Percentiles rank a stretch among this genome's conserved stretches.
phyloP scores from a whole-genome alignment of 1,284 basidiomycete species.

The Fomitopsis palustris region DNA sequence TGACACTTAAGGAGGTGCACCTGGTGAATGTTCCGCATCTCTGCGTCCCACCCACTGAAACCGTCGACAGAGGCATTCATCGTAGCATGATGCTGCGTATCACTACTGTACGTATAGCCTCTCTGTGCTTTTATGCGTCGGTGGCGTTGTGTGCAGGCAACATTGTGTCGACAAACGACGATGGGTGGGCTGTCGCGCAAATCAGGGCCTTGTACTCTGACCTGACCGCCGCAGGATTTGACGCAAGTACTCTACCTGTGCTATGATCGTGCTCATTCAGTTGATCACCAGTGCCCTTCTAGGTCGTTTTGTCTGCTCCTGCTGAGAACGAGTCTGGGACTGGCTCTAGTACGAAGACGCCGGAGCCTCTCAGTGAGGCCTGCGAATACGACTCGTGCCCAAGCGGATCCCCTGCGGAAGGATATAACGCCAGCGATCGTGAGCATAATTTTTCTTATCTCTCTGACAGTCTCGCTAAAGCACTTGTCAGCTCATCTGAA shows the following conservation, averaged over 20 bases:
- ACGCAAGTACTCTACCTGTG: conserved; percentile 31
- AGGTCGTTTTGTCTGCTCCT: conserved; percentile 42
- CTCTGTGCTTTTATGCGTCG: neutral
- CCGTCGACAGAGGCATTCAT: no score
- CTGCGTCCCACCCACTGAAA: no score
- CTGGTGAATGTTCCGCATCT: no score
- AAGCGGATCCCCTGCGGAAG: conserved; percentile 38
- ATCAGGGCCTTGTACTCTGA: conserved; percentile 42
- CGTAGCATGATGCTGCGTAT: no score
- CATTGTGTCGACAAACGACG: conserved; percentile 39
- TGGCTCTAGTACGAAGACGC: conserved; percentile 30
- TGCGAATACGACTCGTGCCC: conserved; percentile 41
- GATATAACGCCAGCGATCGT: conserved; percentile 40
- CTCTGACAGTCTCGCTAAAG: neutral
- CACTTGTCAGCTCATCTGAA: conserved; percentile 16
- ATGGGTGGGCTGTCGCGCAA: conserved; percentile 50
- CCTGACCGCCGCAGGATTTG: conserved; percentile 35
- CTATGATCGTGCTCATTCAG: neutral
- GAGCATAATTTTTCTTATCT: conserved; percentile 15
- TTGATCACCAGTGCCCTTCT: neutral
- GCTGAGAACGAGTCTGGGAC: conserved; percentile 42
- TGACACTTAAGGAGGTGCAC: no score
- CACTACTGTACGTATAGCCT: no score
- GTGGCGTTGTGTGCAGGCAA: conserved; percentile 9
- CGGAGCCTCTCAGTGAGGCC: conserved; percentile 25